Evolutionary conservation across 129 eudicot genomes (phyloP).

Genomic region (Flaveria bidentis): DNA sequence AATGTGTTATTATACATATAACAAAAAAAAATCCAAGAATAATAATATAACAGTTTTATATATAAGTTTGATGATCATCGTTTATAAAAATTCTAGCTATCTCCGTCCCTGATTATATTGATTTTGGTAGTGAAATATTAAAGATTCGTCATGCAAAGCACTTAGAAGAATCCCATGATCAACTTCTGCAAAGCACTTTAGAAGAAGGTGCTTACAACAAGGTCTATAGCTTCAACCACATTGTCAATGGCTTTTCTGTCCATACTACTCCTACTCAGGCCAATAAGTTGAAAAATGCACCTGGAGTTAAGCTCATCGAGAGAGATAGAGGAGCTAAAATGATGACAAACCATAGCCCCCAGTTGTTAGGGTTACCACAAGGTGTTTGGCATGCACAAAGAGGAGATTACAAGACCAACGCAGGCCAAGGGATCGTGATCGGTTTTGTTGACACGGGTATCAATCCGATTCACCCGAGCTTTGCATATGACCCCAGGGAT

Average conservation of each 20-base stretch:
- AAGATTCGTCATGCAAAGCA: slow-evolving; percentile 56
- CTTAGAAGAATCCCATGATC: slow-evolving; percentile 61
- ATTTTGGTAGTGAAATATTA: slow-evolving; percentile 24
- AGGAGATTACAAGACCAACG: slow-evolving; percentile 41
- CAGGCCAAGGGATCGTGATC: slow-evolving; percentile 88
- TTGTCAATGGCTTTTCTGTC: slow-evolving; percentile 85
- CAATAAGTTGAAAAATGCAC: slow-evolving; percentile 50
- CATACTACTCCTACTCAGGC: slow-evolving; percentile 86
- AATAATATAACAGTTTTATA: no score
- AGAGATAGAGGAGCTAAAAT: slow-evolving; percentile 70
- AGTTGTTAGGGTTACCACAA: slow-evolving; percentile 58
- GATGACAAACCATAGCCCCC: slow-evolving; percentile 83
- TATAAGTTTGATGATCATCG: no score
- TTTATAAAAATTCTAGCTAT: no score
- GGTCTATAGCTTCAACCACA: slow-evolving; percentile 86
- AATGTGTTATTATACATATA: no score
- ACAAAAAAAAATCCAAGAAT: no score
- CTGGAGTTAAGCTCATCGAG: slow-evolving; percentile 65
- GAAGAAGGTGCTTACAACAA: slow-evolving; percentile 64
- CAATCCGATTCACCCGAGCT: slow-evolving; percentile 86
- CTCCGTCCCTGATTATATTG: neutral
- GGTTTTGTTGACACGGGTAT: slow-evolving; percentile 91
- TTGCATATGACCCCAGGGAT: slow-evolving; percentile 53
- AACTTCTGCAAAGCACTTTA: slow-evolving; percentile 63
- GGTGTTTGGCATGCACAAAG: slow-evolving; percentile 66